Percentiles rank a stretch among this genome's conserved stretches.
Evolutionary conservation across 1,284 basidiomycete genomes (phyloP).

Genomic region (Peniophora sp.): DNA sequence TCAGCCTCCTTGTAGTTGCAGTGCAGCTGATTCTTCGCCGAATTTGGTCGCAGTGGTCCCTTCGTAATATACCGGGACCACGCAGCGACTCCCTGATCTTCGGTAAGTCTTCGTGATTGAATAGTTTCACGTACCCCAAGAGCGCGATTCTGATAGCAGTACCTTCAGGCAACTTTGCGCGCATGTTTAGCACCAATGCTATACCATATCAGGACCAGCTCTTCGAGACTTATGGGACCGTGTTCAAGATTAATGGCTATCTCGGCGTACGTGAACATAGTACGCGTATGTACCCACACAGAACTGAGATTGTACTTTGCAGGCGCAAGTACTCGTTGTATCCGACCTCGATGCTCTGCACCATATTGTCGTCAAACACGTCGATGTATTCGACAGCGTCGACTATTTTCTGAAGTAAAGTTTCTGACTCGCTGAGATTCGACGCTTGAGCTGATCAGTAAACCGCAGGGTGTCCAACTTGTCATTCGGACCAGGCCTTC

Average conservation of each 20-base stretch:
- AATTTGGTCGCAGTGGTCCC: no score
- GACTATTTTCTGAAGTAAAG: not conserved
- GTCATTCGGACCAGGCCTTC: constrained; percentile 13
- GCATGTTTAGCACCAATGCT: not conserved
- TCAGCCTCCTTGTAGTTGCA: no score
- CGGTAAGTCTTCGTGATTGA: not conserved
- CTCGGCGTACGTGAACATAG: not conserved
- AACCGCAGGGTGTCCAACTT: constrained; percentile 7
- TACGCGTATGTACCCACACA: not conserved
- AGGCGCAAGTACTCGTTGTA: not conserved
- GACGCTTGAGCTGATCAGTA: not conserved
- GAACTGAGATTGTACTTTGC: no score
- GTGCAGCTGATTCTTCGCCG: no score
- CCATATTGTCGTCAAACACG: not conserved
- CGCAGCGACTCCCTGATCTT: not conserved
- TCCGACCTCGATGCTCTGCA: not conserved
- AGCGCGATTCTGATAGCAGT: not conserved
- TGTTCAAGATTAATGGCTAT: not conserved
- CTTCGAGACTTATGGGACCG: not conserved
- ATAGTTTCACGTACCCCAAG: not conserved
- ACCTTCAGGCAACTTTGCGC: not conserved
- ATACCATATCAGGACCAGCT: not conserved
- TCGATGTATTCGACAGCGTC: not conserved
- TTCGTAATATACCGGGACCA: not conserved
- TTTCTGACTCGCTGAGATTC: not conserved